These are phyloP conservation scores for Venturia carpophila DNA, from an alignment of 2,329 filamentous ascomycete genomes.

Conservation along the genomic window DNA sequence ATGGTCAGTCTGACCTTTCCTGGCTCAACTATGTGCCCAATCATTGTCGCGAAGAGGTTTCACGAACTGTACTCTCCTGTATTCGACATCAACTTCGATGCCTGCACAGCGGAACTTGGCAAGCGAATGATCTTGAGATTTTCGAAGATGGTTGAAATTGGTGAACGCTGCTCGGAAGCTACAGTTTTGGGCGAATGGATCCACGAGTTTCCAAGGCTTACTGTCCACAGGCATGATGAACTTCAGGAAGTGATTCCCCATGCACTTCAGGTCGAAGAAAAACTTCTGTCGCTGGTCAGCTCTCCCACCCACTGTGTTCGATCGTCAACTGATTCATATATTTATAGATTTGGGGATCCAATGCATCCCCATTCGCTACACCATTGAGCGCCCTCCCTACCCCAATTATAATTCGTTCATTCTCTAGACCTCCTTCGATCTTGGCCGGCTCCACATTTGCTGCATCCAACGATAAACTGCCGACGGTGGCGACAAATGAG, in stretches of 20 bases:
- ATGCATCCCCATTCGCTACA: conserved; percentile 14
- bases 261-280: conserved; percentile 26
- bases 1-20: conserved; percentile 20
- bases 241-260: conserved; percentile 36
- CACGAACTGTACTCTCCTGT: no score
- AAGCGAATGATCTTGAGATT: no score
- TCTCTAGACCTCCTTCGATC: conserved; percentile 3
- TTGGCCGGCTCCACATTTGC: background rate
- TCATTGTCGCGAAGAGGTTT: no score
- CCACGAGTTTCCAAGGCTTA: background rate
- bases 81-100: no score
- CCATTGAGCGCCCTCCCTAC: conserved; percentile 18
- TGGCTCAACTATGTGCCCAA: no score
- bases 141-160: no score
- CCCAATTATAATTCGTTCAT: conserved; percentile 21
- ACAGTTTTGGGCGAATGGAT: no score
- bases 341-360: conserved; percentile 16
- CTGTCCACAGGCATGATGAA: conserved; percentile 33
- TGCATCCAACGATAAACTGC: conserved; percentile 5
- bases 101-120: no score
- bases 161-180: no score
- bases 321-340: background rate
- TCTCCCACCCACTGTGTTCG: no score
- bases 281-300: conserved; percentile 17
- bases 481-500: background rate